Conservation (phyloP, 768 basidiomycete species). For the Favolaschia claudopus region DNA sequence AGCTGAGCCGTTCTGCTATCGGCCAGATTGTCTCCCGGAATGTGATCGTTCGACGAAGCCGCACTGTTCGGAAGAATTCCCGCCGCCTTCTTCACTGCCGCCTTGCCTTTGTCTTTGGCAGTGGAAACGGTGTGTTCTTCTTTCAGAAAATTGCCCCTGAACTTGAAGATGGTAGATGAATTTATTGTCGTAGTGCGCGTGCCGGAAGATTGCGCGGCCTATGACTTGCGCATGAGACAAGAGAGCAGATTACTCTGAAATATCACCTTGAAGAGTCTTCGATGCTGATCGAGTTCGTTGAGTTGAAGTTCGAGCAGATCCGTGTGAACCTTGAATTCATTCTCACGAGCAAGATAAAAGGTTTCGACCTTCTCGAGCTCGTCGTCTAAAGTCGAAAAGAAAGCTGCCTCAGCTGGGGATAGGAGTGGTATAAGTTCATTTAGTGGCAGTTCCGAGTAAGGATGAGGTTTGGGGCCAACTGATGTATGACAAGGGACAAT, state of each 20-base stretch:
- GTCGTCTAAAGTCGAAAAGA: constrained; percentile 78
- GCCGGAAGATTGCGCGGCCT: constrained; percentile 17
- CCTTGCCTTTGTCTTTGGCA: constrained; percentile 15
- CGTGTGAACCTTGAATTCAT: constrained; percentile 60
- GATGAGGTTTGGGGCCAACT: constrained; percentile 28
- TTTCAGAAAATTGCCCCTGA: constrained; percentile 12
- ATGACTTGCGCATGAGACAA: not conserved
- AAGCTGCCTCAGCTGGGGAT: constrained; percentile 66
- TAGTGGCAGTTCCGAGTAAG: constrained; percentile 46
- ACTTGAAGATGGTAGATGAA: constrained; percentile 3
- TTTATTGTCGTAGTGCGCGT: constrained; percentile 8
- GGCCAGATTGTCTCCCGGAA: not conserved
- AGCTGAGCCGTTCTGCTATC: constrained; percentile 32
- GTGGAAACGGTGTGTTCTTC: not conserved
- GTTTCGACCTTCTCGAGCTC: constrained; percentile 87
- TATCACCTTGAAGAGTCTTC: constrained; percentile 63
- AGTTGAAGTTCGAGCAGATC: constrained; percentile 71
- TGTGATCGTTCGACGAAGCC: not conserved
- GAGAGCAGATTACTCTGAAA: not conserved
- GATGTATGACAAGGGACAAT: not conserved
- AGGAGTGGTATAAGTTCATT: constrained; percentile 61
- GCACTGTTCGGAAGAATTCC: not conserved
- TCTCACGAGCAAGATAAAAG: constrained; percentile 81
- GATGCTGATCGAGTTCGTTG: constrained; percentile 75
- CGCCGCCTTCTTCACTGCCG: not conserved